Percentiles rank a stretch among this genome's conserved stretches.
Conservation (phyloP, 257 asterid species). For the Lycium ferocissimum region DNA sequence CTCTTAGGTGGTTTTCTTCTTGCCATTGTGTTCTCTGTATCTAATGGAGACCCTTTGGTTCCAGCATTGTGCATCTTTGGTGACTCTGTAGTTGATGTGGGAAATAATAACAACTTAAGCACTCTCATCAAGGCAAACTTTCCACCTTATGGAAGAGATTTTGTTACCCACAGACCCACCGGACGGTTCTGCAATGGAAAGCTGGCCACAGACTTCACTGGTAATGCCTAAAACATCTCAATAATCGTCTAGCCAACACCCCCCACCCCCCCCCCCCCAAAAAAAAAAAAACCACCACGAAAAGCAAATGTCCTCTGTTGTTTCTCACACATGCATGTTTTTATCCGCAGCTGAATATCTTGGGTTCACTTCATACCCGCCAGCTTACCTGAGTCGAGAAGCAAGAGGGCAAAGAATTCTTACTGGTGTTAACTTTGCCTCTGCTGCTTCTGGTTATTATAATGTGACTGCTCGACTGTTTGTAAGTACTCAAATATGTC, state of each 20-base stretch:
- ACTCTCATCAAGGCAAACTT: slow-evolving; percentile 84
- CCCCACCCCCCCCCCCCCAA: not conserved
- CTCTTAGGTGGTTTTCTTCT: slow-evolving; percentile 39
- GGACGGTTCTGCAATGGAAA: slow-evolving; percentile 95
- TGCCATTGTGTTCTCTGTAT: slow-evolving; percentile 35
- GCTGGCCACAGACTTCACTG: slow-evolving; percentile 85
- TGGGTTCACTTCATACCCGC: slow-evolving; percentile 81
- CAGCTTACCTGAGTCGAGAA: slow-evolving; percentile 73
- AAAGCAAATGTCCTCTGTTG: not conserved
- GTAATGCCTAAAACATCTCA: slow-evolving; percentile 38
- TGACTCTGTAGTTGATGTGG: slow-evolving; percentile 81
- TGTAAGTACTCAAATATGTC: slow-evolving; percentile 42
- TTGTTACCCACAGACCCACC: slow-evolving; percentile 65
- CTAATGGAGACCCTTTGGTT: slow-evolving; percentile 65
- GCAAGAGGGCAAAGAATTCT: slow-evolving; percentile 61
- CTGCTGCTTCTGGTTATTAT: slow-evolving; percentile 91
- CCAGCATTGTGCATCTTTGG: slow-evolving; percentile 85
- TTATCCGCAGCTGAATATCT: slow-evolving; percentile 69
- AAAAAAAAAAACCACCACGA: too few species aligned
- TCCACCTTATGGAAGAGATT: slow-evolving; percentile 92
- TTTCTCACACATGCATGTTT: slow-evolving; percentile 30
- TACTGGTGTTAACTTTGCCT: slow-evolving; percentile 80
- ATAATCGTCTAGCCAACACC: not conserved
- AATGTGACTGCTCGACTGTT: slow-evolving; percentile 68
- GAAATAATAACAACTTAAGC: slow-evolving; percentile 72